Evolutionary conservation across 2,329 filamentous ascomycete genomes (phyloP).

Genomic region (Calonectria pauciramosa): DNA sequence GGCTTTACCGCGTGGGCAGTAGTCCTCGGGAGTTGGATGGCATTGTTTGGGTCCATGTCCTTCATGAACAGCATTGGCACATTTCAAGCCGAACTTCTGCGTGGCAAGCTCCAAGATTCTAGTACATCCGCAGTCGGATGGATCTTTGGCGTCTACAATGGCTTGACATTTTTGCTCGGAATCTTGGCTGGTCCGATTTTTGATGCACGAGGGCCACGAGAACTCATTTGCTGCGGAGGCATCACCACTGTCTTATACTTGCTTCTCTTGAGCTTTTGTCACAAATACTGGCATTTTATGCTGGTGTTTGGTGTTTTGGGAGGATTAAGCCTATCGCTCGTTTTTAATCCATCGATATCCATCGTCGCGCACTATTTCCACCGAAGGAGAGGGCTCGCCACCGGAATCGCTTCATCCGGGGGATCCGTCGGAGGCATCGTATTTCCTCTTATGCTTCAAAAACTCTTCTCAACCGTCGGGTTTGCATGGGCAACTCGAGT

Average conservation of each 20-base stretch:
- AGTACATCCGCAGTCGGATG: background rate
- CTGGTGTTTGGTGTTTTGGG: slow-evolving; percentile 30
- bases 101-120: background rate
- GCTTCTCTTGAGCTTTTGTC: background rate
- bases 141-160: slow-evolving; percentile 17
- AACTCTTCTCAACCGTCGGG: slow-evolving; percentile 10
- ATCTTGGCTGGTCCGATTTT: slow-evolving; percentile 9
- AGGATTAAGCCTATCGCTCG: slow-evolving; percentile 21
- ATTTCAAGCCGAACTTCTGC: slow-evolving; percentile 3
- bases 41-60: slow-evolving; percentile 16
- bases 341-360: slow-evolving; percentile 17
- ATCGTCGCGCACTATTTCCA: slow-evolving; percentile 19
- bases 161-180: slow-evolving; percentile 3
- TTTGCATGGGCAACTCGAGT: slow-evolving; percentile 17
- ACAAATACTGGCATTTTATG: slow-evolving; percentile 38
- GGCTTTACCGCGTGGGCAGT: slow-evolving; percentile 5
- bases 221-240: background rate
- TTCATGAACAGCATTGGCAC: slow-evolving; percentile 11
- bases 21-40: slow-evolving; percentile 15
- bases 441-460: slow-evolving; percentile 20
- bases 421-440: slow-evolving; percentile 19
- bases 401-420: slow-evolving; percentile 18
- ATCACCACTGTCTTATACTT: background rate
- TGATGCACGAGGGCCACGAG: slow-evolving; percentile 7
- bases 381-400: slow-evolving; percentile 13